A percentile compares a stretch with the other conserved stretches of the same genome.
Evolutionary conservation across 208 protist genomes (phyloP).

Genomic region (Spongospora subterranea): DNA sequence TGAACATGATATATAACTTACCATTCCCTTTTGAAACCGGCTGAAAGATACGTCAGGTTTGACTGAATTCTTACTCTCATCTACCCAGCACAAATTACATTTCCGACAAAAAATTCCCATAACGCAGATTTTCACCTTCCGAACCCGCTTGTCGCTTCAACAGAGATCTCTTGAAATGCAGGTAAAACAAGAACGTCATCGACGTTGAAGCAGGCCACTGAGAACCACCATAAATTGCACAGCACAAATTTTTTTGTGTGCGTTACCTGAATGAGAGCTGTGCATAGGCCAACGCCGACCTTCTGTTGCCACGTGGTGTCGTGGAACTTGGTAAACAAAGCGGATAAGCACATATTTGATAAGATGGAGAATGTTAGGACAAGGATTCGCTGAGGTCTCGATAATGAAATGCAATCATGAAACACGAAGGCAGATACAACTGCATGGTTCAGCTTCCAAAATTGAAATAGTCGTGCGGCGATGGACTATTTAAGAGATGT

Average conservation of each 20-base stretch:
- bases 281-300: neutral
- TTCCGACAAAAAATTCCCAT: neutral
- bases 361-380: neutral
- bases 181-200: neutral
- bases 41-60: neutral
- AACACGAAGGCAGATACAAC: constrained; percentile 28
- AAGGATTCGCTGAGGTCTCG: neutral
- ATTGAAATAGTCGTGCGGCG: neutral
- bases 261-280: neutral
- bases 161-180: neutral
- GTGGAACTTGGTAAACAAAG: constrained; percentile 15
- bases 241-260: neutral
- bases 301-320: constrained; percentile 38
- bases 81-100: neutral
- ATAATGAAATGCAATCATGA: neutral
- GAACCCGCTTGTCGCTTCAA: neutral
- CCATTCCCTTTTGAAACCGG: neutral
- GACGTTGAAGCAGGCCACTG: neutral
- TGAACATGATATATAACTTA: neutral
- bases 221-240: neutral
- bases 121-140: neutral
- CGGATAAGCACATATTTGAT: neutral
- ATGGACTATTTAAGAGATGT: neutral
- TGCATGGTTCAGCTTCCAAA: constrained; percentile 5
- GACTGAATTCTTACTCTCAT: neutral